Conservation (phyloP, 1,284 basidiomycete genomes). For the Marasmius oreades region DNA sequence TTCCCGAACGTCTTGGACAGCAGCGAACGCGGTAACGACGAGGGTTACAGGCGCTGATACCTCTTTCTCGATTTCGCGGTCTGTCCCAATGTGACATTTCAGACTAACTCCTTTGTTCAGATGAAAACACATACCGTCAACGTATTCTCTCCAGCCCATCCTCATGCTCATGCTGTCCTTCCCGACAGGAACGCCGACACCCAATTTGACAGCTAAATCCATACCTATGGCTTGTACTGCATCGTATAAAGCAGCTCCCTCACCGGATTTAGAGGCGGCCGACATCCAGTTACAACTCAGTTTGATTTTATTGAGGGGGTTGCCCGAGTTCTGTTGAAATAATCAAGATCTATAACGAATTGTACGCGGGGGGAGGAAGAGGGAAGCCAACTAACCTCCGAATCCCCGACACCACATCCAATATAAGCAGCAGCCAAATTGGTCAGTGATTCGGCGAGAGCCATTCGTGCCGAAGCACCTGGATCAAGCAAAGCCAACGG, state of each 20-base stretch:
- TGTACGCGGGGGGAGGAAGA: neutral
- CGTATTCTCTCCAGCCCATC: slow-evolving; percentile 84
- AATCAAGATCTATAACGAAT: neutral
- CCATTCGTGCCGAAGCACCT: slow-evolving; percentile 93
- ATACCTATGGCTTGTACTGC: slow-evolving; percentile 92
- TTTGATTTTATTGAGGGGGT: slow-evolving; percentile 72
- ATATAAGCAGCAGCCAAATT: slow-evolving; percentile 87
- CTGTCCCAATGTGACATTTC: neutral
- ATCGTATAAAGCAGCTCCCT: slow-evolving; percentile 89
- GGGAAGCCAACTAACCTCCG: neutral
- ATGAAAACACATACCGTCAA: slow-evolving; percentile 41
- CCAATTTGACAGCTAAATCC: slow-evolving; percentile 93
- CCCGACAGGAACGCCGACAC: slow-evolving; percentile 94
- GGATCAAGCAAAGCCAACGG: slow-evolving; percentile 87
- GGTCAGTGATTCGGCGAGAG: slow-evolving; percentile 90
- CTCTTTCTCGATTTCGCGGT: slow-evolving; percentile 48
- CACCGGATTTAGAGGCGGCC: slow-evolving; percentile 86
- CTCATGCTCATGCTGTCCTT: slow-evolving; percentile 99
- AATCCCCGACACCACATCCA: slow-evolving; percentile 25
- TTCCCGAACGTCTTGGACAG: slow-evolving; percentile 72
- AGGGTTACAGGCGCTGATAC: slow-evolving; percentile 91
- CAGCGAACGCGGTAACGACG: slow-evolving; percentile 93
- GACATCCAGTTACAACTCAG: slow-evolving; percentile 99
- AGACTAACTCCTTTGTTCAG: neutral
- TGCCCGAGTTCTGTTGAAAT: slow-evolving; percentile 25